Evolutionary conservation across 176 grass and related monocot genomes (phyloP), one percentile per base, ranked within the genome.

Genomic region (Oryza coarctata): DNA sequence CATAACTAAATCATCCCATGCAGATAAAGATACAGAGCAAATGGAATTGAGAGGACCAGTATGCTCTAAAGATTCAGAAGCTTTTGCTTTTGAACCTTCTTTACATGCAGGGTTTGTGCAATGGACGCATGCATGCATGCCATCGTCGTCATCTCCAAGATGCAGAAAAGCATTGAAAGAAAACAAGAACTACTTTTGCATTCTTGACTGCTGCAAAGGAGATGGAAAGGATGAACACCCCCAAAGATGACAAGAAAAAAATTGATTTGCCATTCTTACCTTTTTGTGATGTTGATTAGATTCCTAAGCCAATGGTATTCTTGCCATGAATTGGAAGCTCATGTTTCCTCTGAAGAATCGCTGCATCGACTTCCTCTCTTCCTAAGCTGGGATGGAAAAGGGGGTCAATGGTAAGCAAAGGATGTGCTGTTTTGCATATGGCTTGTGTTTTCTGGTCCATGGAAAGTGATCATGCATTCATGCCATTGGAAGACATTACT

Each of bases 61-160:
- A 55, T 15, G 28, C 40, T 17, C 7, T 82, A 73, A 88, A 80
- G 71, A 75, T 81, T 47, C 82, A 76, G 32, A 86, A 7, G 58
- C 78, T 77, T 86, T 73, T 61, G 45, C 84, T 52, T 90, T 86
- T 86, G 74, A 90, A 82, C 69, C 83, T 74, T 90, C 83, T 89
- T 90, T 89, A 77, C 78, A 89, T 31, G 83, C 77, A 84, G 25
- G 1, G n/a, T 45, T 45, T 68, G 41, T 28, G 5, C n/a, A 74
- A 71, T 40, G 27, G 61, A 33, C 13, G 0, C 22, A 30, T 17
- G 69, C 55, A 57, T 60, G 84, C 76, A 23, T 72, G 67, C 60
- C 22, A 26, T 28, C 14, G 5, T 50, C 58, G 12, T 74, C 77
- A 73, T 40, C 84, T 68, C 39, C 75, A 20, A 71, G 38, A 71